Evolutionary conservation across 805 yeast genomes (phyloP).

Genomic region (Kazachstania africana): DNA sequence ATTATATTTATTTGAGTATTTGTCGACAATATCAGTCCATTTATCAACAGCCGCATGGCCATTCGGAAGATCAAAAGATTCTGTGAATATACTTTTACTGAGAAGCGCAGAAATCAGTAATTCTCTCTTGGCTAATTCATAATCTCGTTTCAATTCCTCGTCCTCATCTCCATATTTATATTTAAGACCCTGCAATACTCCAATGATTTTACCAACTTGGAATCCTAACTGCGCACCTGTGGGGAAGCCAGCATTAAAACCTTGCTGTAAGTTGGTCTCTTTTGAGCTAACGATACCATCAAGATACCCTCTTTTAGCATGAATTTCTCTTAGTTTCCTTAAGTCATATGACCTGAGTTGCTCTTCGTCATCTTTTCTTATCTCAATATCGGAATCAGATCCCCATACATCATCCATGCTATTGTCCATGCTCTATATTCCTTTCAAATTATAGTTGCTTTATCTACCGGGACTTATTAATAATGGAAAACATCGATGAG

Average conservation of each 20-base stretch:
- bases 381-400: conserved; percentile 2
- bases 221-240: conserved; percentile 62
- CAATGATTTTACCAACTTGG: conserved; percentile 52
- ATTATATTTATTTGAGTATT: conserved; percentile 10
- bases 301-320: conserved; percentile 69
- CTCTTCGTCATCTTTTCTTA: conserved; percentile 1
- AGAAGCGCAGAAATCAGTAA: conserved; percentile 49
- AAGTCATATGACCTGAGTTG: conserved; percentile 16
- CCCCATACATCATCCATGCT: conserved; percentile 11
- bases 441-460: no score
- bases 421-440: no score
- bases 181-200: conserved; percentile 32
- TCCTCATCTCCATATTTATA: conserved; percentile 11
- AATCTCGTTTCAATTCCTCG: conserved; percentile 11
- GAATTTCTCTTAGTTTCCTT: conserved; percentile 42
- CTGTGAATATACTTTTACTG: conserved; percentile 41
- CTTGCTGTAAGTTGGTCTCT: conserved; percentile 59
- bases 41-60: conserved; percentile 31
- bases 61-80: conserved; percentile 29
- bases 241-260: conserved; percentile 74
- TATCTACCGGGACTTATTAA: no score
- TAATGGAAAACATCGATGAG: no score
- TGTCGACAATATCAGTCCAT: conserved; percentile 32
- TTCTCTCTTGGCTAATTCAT: conserved; percentile 36
- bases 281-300: conserved; percentile 67